Percentiles rank a stretch among this genome's conserved stretches.
Conservation (phyloP, 1,284 basidiomycete genomes). For the Phellopilus nigrolimitatus region DNA sequence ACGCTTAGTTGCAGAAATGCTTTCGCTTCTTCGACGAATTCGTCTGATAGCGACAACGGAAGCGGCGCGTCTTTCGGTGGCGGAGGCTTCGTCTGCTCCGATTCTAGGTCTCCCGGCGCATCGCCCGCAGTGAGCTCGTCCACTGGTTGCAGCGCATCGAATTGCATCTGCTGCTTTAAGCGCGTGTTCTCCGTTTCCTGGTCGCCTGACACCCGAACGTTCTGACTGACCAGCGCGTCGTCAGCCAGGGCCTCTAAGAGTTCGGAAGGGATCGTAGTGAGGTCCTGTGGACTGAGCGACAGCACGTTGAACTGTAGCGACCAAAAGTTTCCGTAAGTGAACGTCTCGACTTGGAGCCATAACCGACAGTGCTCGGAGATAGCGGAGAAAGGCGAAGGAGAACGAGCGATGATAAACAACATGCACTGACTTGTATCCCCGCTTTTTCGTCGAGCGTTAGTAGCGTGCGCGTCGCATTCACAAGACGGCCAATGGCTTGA, state of each 20-base stretch:
- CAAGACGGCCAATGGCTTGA: constrained; percentile 63
- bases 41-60: constrained; percentile 31
- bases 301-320: constrained; percentile 66
- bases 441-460: constrained; percentile 64
- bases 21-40: constrained; percentile 57
- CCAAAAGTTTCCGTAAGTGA: too few relatives aligned
- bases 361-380: not conserved
- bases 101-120: constrained; percentile 29
- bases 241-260: constrained; percentile 54
- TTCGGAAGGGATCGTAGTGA: constrained; percentile 59
- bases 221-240: constrained; percentile 29
- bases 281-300: constrained; percentile 64
- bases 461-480: constrained; percentile 67
- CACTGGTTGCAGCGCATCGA: constrained; percentile 58
- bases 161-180: constrained; percentile 62
- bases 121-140: constrained; percentile 26
- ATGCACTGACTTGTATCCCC: constrained; percentile 51
- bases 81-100: constrained; percentile 26
- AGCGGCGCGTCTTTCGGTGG: constrained; percentile 33
- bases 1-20: constrained; percentile 68
- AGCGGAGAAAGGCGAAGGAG: not conserved
- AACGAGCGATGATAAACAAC: not conserved
- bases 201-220: constrained; percentile 23
- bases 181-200: constrained; percentile 39
- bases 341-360: not conserved